phyloP scores from a whole-genome alignment of 2,329 filamentous ascomycete species.

The Graphiopsis chlorocephala region DNA sequence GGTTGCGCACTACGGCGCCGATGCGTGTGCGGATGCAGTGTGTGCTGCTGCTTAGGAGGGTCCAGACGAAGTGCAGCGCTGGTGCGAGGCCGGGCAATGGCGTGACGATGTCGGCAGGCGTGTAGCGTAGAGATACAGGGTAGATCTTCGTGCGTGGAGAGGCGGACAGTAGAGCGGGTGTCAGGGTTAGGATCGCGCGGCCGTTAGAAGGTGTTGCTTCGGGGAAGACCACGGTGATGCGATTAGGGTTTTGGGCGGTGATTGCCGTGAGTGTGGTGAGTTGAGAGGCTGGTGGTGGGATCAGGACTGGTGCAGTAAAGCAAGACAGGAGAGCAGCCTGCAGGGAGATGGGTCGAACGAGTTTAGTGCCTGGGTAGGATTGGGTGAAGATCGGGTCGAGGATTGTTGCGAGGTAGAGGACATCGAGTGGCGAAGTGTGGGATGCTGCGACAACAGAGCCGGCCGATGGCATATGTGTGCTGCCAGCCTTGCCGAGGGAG shows the following conservation, averaged over 20 bases:
- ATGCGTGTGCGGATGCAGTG: conserved; percentile 90
- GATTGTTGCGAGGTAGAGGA: conserved; percentile 88
- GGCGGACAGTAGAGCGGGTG: conserved; percentile 69
- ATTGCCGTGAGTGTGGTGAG: conserved; percentile 48
- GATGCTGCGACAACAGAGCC: conserved; percentile 84
- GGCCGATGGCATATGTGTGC: conserved; percentile 67
- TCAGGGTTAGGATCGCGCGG: conserved; percentile 80
- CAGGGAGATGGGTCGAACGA: conserved; percentile 74
- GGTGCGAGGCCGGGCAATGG: conserved; percentile 67
- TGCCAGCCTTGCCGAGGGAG: conserved; percentile 67
- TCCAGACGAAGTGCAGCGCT: conserved; percentile 77
- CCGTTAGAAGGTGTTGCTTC: conserved; percentile 95
- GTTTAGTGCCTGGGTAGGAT: conserved; percentile 69
- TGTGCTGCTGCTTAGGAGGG: conserved; percentile 75
- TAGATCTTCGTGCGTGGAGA: conserved; percentile 73
- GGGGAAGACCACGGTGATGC: conserved; percentile 83
- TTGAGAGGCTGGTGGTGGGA: conserved; percentile 32
- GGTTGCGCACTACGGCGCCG: conserved; percentile 60
- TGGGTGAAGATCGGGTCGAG: conserved; percentile 94
- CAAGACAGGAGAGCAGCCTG: conserved; percentile 68
- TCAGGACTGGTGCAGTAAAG: conserved; percentile 26
- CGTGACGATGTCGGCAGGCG: conserved; percentile 84
- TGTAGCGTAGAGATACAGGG: conserved; percentile 85
- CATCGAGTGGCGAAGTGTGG: conserved; percentile 89
- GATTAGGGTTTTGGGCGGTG: conserved; percentile 64